Percentiles rank a stretch among this genome's conserved stretches.
phyloP scores from a whole-genome alignment of 148 eudicot genomes.

The Chenopodium formosanum region DNA sequence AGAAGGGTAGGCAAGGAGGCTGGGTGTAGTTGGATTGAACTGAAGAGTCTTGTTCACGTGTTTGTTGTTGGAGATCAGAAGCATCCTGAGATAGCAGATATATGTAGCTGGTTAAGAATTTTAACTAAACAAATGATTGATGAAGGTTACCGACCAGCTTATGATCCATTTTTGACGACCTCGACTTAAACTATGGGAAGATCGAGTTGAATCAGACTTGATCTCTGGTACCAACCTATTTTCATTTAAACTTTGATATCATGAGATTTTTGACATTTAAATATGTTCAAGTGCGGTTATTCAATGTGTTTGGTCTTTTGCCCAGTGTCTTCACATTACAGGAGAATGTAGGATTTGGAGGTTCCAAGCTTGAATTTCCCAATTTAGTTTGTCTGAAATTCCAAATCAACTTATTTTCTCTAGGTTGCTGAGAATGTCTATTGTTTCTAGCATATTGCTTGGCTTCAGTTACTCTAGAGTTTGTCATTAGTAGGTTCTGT shows the following conservation, averaged over 20 bases:
- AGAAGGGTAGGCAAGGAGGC: conserved; percentile 59
- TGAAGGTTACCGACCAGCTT: conserved; percentile 43
- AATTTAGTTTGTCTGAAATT: background rate
- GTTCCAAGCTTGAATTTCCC: conserved; percentile 3
- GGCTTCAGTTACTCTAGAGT: background rate
- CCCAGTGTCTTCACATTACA: background rate
- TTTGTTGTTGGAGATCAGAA: conserved; percentile 62
- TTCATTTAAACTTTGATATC: background rate
- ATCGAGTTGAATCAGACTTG: background rate
- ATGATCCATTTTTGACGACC: conserved; percentile 28
- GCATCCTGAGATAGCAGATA: conserved; percentile 47
- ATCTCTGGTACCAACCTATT: conserved; percentile 18
- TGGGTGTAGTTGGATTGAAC: conserved; percentile 73
- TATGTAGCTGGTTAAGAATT: conserved; percentile 34
- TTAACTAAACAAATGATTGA: conserved; percentile 50
- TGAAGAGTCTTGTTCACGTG: conserved; percentile 53
- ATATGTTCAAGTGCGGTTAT: background rate
- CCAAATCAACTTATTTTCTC: background rate
- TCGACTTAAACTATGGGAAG: conserved; percentile 10
- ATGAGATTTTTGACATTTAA: background rate
- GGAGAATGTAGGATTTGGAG: background rate
- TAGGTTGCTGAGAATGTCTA: conserved; percentile 8
- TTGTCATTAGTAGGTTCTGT: background rate
- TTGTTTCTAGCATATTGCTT: background rate
- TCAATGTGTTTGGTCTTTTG: background rate